A percentile compares a stretch with the other conserved stretches of the same genome.
These are phyloP conservation scores for Tylopilus rubrobrunneus DNA, from an alignment of 768 basidiomycete genomes.

Conservation along the genomic window DNA sequence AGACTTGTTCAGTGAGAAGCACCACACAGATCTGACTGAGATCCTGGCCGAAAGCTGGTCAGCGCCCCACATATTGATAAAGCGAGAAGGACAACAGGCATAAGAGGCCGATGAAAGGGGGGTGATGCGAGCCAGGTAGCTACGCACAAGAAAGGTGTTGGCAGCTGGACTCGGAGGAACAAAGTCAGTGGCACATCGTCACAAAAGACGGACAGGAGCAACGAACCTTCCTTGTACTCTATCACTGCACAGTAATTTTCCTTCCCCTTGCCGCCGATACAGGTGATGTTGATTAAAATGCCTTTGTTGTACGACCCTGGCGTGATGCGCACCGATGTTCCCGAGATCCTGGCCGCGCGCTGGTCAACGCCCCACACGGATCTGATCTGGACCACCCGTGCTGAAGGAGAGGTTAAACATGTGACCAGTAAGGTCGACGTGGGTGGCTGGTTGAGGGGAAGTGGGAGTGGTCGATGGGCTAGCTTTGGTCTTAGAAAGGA, in stretches of 20 bases:
- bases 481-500: slow-evolving; percentile 46
- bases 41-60: too few relatives aligned
- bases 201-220: not conserved
- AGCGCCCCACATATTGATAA: too few relatives aligned
- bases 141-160: too few relatives aligned
- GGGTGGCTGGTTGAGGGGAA: slow-evolving; percentile 41
- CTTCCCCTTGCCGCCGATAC: slow-evolving; percentile 60
- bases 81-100: too few relatives aligned
- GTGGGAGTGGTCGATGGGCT: slow-evolving; percentile 36
- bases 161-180: too few relatives aligned
- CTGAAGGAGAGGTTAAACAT: slow-evolving; percentile 61
- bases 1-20: too few relatives aligned
- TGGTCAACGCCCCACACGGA: slow-evolving; percentile 87
- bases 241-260: slow-evolving; percentile 75
- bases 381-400: slow-evolving; percentile 31
- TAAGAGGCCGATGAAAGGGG: too few relatives aligned
- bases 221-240: slow-evolving; percentile 93
- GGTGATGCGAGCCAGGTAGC: too few relatives aligned
- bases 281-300: slow-evolving; percentile 79
- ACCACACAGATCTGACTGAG: too few relatives aligned
- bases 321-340: slow-evolving; percentile 75
- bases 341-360: slow-evolving; percentile 80
- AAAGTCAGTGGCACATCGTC: too few relatives aligned
- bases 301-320: slow-evolving; percentile 89
- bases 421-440: slow-evolving; percentile 43